Conservation (phyloP, 2,329 filamentous ascomycete genomes). For the Xylaria digitata region DNA sequence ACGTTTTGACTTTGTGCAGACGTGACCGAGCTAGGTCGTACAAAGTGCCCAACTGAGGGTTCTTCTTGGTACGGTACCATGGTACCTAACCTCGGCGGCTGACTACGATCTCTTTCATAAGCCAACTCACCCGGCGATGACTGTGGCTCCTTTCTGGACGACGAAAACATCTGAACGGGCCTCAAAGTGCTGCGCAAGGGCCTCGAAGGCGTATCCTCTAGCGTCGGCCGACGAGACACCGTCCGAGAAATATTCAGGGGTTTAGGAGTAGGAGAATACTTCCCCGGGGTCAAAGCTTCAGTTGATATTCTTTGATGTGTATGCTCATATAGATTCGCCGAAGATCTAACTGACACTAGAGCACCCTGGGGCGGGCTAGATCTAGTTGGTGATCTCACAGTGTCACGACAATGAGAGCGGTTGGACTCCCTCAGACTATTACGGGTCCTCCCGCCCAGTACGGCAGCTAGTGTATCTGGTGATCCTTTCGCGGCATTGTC, state of each 20-base stretch:
- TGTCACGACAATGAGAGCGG: conserved; percentile 36
- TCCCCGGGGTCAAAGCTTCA: neutral
- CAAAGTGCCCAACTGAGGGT: conserved; percentile 54
- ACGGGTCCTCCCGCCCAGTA: conserved; percentile 28
- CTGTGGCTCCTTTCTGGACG: conserved; percentile 40
- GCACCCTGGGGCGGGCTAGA: neutral
- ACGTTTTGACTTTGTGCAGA: conserved; percentile 32
- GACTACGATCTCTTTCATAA: conserved; percentile 37
- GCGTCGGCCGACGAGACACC: conserved; percentile 14
- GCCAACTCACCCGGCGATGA: conserved; percentile 28
- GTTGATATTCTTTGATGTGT: neutral
- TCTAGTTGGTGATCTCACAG: conserved; percentile 31
- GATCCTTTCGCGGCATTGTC: conserved; percentile 53
- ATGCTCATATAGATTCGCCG: neutral
- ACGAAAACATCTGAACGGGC: conserved; percentile 34
- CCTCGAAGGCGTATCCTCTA: conserved; percentile 32
- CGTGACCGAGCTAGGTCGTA: conserved; percentile 48
- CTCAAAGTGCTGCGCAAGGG: conserved; percentile 35
- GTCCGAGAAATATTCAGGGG: conserved; percentile 14
- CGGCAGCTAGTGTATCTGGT: conserved; percentile 31
- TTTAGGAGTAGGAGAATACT: neutral
- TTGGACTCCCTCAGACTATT: conserved; percentile 38
- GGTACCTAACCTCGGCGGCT: conserved; percentile 52
- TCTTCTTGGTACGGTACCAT: conserved; percentile 54
- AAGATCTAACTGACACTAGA: neutral